Conservation (phyloP, 345 rosid genomes). For the Barbarea vulgaris region DNA sequence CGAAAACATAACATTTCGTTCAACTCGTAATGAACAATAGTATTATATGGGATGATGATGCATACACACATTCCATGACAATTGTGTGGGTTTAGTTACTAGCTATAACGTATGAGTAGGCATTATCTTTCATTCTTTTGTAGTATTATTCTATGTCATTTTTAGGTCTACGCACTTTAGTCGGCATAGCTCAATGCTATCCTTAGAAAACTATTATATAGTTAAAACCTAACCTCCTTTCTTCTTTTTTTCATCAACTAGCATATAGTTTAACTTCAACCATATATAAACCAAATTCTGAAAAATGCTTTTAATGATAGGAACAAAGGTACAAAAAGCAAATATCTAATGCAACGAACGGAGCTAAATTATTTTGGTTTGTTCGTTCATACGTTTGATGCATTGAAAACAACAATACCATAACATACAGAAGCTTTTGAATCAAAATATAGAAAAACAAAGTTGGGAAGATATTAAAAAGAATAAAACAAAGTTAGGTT, state of each 20-base stretch:
- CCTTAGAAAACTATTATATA: not conserved
- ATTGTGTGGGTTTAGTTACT: slow-evolving; percentile 6
- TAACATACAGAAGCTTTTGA: not conserved
- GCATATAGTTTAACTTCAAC: not conserved
- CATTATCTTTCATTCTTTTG: slow-evolving; percentile 12
- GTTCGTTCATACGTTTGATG: slow-evolving; percentile 1
- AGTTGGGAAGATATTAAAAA: not conserved
- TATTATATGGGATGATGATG: slow-evolving; percentile 13
- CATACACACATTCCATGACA: slow-evolving; percentile 36
- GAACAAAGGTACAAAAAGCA: not conserved
- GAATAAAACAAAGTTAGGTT: not conserved
- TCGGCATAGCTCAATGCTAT: slow-evolving; percentile 14
- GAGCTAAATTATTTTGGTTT: not conserved
- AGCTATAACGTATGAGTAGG: not conserved
- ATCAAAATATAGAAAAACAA: not conserved
- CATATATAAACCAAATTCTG: not conserved
- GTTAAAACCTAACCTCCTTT: not conserved
- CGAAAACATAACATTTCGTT: not conserved
- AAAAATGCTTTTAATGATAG: not conserved
- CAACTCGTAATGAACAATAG: slow-evolving; percentile 15
- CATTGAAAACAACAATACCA: slow-evolving; percentile 12
- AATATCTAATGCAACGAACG: not conserved
- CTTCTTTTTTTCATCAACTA: not conserved
- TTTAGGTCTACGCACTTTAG: slow-evolving; percentile 28
- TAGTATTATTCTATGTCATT: not conserved